phyloP scores from a whole-genome alignment of 2,329 filamentous ascomycete genomes.

The Akanthomyces lecanii region DNA sequence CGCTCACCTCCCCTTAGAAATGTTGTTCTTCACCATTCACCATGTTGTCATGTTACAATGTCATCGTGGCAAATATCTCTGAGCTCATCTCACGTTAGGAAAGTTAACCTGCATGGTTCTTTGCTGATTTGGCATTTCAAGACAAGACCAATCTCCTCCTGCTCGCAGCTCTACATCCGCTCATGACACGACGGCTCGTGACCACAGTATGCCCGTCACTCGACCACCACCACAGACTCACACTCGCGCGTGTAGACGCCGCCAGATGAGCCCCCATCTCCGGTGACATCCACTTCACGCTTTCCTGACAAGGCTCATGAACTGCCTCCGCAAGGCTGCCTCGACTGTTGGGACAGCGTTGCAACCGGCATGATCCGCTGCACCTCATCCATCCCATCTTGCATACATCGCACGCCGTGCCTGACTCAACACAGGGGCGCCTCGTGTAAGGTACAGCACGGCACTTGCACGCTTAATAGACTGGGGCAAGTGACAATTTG shows the following conservation, averaged over 20 bases:
- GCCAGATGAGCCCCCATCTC: not conserved
- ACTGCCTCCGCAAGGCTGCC: not conserved
- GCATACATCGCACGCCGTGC: not conserved
- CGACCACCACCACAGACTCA: constrained; percentile 6
- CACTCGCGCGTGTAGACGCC: not conserved
- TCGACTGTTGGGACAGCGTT: not conserved
- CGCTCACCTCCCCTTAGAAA: too few species aligned
- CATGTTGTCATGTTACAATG: too few species aligned
- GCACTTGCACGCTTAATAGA: not conserved
- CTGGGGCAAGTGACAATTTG: not conserved
- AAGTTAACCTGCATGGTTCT: too few species aligned
- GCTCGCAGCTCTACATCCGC: not conserved
- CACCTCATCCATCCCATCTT: not conserved
- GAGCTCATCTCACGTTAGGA: too few species aligned
- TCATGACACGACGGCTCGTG: constrained; percentile 10
- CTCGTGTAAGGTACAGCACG: constrained; percentile 5
- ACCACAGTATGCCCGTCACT: not conserved
- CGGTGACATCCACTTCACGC: not conserved
- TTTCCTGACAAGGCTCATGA: not conserved
- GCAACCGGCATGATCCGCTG: constrained; percentile 13
- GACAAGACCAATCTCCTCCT: too few species aligned
- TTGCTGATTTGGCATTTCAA: too few species aligned
- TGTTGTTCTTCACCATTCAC: too few species aligned
- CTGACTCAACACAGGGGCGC: not conserved
- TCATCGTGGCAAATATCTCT: too few species aligned